Conservation (phyloP, 495 filamentous ascomycete species). For the Bombardia bombarda region DNA sequence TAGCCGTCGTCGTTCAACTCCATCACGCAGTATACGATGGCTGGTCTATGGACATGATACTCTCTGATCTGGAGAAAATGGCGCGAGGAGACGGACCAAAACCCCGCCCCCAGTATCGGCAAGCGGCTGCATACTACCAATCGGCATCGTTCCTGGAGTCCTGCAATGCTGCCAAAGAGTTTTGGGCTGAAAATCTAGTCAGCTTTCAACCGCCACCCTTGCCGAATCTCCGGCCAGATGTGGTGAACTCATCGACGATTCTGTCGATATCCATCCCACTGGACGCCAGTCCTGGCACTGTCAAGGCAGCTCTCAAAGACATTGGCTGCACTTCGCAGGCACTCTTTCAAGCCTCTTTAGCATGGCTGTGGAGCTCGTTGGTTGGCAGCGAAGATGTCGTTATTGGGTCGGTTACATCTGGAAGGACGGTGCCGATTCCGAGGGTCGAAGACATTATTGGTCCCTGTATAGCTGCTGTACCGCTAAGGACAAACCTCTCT, state of each 20-base stretch:
- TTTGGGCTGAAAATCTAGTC: slow-evolving; percentile 48
- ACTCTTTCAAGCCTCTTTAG: slow-evolving; percentile 63
- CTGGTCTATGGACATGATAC: slow-evolving; percentile 69
- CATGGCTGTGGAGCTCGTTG: slow-evolving; percentile 54
- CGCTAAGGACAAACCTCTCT: slow-evolving; percentile 49
- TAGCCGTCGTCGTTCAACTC: slow-evolving; percentile 41
- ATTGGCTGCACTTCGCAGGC: slow-evolving; percentile 41
- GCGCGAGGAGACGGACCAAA: slow-evolving; percentile 17
- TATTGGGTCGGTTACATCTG: slow-evolving; percentile 70
- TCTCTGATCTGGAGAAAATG: slow-evolving; percentile 51
- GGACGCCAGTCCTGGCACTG: slow-evolving; percentile 7
- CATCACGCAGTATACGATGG: slow-evolving; percentile 80
- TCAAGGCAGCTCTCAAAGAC: slow-evolving; percentile 4
- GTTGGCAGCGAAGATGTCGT: slow-evolving; percentile 58
- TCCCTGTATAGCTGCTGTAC: slow-evolving; percentile 62
- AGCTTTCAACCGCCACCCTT: slow-evolving; percentile 31
- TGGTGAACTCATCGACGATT: slow-evolving; percentile 4
- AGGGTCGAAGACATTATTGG: slow-evolving; percentile 65
- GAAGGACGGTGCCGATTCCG: slow-evolving; percentile 56
- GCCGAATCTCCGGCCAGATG: slow-evolving; percentile 31
- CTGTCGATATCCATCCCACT: slow-evolving; percentile 12
- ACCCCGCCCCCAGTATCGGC: slow-evolving; percentile 43
- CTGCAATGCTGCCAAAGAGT: slow-evolving; percentile 31
- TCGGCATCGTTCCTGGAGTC: slow-evolving; percentile 9
- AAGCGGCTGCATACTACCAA: slow-evolving; percentile 35